These are phyloP conservation scores for Verbena officinalis DNA, from an alignment of 257 asterid genomes.

Conservation along the genomic window DNA sequence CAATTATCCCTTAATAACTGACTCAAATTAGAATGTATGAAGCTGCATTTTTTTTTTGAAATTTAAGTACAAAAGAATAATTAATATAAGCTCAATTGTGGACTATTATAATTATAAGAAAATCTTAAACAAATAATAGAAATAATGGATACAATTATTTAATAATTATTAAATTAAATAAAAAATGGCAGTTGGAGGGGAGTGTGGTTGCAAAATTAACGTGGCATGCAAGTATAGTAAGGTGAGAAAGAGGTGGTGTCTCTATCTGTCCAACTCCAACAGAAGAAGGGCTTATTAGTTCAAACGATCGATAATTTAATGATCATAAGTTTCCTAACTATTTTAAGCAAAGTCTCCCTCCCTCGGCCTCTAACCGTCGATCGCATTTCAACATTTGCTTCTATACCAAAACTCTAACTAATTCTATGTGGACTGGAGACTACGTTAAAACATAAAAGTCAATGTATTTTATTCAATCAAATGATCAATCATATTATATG, in stretches of 20 bases:
- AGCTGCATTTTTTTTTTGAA: no score
- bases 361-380: conserved; percentile 34
- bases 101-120: no score
- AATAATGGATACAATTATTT: neutral
- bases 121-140: no score
- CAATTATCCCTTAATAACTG: no score
- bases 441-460: no score
- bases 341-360: conserved; percentile 25
- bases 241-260: conserved; percentile 30
- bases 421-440: conserved; percentile 9
- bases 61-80: neutral
- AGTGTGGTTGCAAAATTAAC: conserved; percentile 31
- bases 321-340: conserved; percentile 20
- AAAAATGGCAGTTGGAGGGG: conserved; percentile 1
- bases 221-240: conserved; percentile 41
- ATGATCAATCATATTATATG: no score
- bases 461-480: no score
- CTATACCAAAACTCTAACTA: conserved; percentile 41
- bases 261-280: conserved; percentile 7
- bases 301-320: conserved; percentile 28
- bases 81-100: no score
- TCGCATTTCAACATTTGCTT: conserved; percentile 32
- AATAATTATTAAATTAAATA: no score
- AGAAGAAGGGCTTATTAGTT: conserved; percentile 28
- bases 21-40: no score